These are phyloP conservation scores for Neophaeococcomyces aloes DNA, from an alignment of 2,329 filamentous ascomycete genomes.

Conservation along the genomic window DNA sequence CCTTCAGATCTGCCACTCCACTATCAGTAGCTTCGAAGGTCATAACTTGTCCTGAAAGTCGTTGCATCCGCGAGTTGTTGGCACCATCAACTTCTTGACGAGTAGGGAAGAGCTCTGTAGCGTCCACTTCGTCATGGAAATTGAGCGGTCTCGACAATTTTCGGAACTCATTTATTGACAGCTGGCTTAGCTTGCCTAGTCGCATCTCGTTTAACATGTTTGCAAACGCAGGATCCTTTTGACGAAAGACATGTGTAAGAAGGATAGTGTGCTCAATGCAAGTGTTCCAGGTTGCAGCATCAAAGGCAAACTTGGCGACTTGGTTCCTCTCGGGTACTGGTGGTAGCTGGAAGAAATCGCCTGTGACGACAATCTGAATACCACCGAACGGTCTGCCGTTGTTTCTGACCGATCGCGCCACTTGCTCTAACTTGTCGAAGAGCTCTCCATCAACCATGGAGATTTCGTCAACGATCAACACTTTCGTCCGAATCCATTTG, in stretches of 20 bases:
- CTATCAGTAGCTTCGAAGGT: slow-evolving; percentile 65
- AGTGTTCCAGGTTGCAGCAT: slow-evolving; percentile 82
- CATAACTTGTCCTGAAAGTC: slow-evolving; percentile 56
- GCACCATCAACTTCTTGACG: slow-evolving; percentile 79
- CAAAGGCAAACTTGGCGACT: slow-evolving; percentile 80
- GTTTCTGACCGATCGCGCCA: slow-evolving; percentile 75
- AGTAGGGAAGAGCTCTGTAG: slow-evolving; percentile 90
- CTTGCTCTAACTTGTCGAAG: slow-evolving; percentile 88
- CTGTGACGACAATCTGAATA: slow-evolving; percentile 89
- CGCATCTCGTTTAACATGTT: slow-evolving; percentile 97
- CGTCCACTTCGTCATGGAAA: slow-evolving; percentile 63
- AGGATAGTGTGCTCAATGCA: slow-evolving; percentile 93
- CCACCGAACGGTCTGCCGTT: slow-evolving; percentile 90
- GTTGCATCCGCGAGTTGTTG: slow-evolving; percentile 63
- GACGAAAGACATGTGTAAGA: slow-evolving; percentile 89
- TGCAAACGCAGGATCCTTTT: slow-evolving; percentile 82
- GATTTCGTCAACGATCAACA: slow-evolving; percentile 85
- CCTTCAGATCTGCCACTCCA: slow-evolving; percentile 55
- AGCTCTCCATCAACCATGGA: slow-evolving; percentile 98
- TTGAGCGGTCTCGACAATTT: slow-evolving; percentile 58
- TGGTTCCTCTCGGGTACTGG: slow-evolving; percentile 73
- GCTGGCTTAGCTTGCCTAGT: slow-evolving; percentile 65
- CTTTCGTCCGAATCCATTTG: slow-evolving; percentile 79
- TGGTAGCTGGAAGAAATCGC: slow-evolving; percentile 94
- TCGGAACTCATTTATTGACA: slow-evolving; percentile 67